A percentile compares a stretch with the other conserved stretches of the same genome.
Conservation (phyloP, 2,329 filamentous ascomycete species). For the Ceratocystis variospora region DNA sequence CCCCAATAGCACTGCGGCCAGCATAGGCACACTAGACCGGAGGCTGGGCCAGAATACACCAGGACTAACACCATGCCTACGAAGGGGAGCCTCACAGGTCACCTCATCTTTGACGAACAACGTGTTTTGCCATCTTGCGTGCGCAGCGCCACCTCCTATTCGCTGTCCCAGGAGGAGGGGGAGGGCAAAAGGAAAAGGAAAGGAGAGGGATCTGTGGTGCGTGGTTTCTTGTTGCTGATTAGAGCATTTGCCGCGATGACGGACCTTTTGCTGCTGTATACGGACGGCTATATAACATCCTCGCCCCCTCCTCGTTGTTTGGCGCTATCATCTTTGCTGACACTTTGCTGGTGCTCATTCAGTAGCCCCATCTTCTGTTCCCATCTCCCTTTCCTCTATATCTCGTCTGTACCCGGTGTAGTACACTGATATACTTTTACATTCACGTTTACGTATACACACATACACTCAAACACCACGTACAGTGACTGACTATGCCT, state of each 20-base stretch:
- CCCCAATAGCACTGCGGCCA: background rate
- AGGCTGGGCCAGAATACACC: background rate
- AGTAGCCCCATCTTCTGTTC: background rate
- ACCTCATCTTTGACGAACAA: background rate
- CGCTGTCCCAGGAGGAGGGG: too few relatives aligned
- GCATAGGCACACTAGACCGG: background rate
- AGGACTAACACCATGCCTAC: background rate
- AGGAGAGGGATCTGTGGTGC: background rate
- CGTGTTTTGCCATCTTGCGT: background rate
- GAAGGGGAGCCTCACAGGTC: background rate
- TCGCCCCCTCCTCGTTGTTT: background rate
- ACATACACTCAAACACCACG: background rate
- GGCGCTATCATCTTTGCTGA: background rate
- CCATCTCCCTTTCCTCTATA: background rate
- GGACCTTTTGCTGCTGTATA: background rate
- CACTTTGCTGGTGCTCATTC: background rate
- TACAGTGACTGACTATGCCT: constrained; percentile 2
- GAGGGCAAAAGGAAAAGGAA: too few relatives aligned
- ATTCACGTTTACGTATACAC: background rate
- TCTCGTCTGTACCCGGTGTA: too few relatives aligned
- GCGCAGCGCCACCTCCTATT: background rate
- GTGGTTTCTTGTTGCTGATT: background rate
- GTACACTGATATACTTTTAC: too few relatives aligned
- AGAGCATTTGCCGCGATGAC: background rate
- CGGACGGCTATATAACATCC: background rate